These are phyloP conservation scores for Alternaria hordeiaustralica DNA, from an alignment of 2,329 filamentous ascomycete genomes.

Conservation along the genomic window DNA sequence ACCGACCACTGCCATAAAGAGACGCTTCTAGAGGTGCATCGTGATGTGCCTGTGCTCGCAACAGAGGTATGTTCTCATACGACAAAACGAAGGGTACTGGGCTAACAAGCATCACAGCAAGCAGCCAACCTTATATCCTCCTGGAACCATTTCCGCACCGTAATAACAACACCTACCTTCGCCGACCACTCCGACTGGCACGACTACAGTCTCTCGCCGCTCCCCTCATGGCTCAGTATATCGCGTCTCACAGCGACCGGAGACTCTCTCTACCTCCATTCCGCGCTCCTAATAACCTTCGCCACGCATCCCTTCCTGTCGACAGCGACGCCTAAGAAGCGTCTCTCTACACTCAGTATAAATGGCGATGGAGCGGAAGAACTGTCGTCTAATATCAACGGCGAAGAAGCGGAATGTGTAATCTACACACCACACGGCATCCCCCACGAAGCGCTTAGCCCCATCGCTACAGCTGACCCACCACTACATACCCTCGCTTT, in stretches of 20 bases:
- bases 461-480: slow-evolving; percentile 54
- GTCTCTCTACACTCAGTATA: slow-evolving; percentile 37
- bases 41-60: slow-evolving; percentile 64
- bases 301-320: slow-evolving; percentile 42
- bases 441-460: slow-evolving; percentile 53
- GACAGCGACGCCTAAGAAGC: slow-evolving; percentile 36
- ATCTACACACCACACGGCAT: slow-evolving; percentile 72
- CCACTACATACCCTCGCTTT: slow-evolving; percentile 63
- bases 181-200: slow-evolving; percentile 53
- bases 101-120: slow-evolving; percentile 45
- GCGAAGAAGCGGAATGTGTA: slow-evolving; percentile 59
- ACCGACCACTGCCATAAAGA: slow-evolving; percentile 71
- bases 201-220: slow-evolving; percentile 50
- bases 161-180: slow-evolving; percentile 60
- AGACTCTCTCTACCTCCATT: slow-evolving; percentile 65
- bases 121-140: slow-evolving; percentile 63
- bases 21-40: slow-evolving; percentile 64
- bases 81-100: fast-evolving
- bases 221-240: slow-evolving; percentile 69
- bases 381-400: slow-evolving; percentile 7
- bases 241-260: slow-evolving; percentile 61
- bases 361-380: slow-evolving; percentile 37
- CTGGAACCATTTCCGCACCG: slow-evolving; percentile 66
- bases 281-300: slow-evolving; percentile 66
- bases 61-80: slow-evolving; percentile 48